These are phyloP conservation scores for Mycosphaerella arachidis DNA, from an alignment of 2,329 filamentous ascomycete species.

Conservation along the genomic window DNA sequence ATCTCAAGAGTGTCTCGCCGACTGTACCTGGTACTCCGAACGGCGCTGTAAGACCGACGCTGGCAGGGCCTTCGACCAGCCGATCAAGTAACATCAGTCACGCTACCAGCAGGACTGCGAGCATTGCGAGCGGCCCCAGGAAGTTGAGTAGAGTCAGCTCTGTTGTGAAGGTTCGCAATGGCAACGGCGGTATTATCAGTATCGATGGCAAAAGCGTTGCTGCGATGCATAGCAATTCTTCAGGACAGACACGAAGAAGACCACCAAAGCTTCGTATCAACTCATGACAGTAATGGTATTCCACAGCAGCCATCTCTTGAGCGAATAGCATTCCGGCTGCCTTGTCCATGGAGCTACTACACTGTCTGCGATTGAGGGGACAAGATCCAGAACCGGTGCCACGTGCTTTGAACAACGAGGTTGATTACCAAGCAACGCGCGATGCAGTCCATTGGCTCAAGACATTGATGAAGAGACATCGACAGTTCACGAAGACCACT, in stretches of 20 bases:
- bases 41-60: neutral
- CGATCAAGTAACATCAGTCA: constrained; percentile 6
- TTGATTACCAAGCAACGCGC: neutral
- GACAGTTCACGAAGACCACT: neutral
- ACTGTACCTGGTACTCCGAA: neutral
- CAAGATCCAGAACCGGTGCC: no score
- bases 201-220: neutral
- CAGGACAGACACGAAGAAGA: neutral
- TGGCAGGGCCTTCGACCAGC: neutral
- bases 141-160: constrained; percentile 11
- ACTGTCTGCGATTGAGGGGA: no score
- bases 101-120: neutral
- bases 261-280: neutral
- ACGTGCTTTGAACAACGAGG: neutral
- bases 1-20: neutral
- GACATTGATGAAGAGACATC: neutral
- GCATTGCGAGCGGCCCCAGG: constrained; percentile 13
- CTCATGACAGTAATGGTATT: neutral
- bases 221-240: neutral
- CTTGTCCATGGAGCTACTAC: neutral
- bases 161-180: constrained; percentile 1
- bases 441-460: neutral
- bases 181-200: neutral
- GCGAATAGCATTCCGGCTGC: neutral
- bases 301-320: neutral